A percentile compares a stretch with the other conserved stretches of the same genome.
Evolutionary conservation across 2,329 filamentous ascomycete species (phyloP).

Genomic region (Pseudogymnoascus sp.): DNA sequence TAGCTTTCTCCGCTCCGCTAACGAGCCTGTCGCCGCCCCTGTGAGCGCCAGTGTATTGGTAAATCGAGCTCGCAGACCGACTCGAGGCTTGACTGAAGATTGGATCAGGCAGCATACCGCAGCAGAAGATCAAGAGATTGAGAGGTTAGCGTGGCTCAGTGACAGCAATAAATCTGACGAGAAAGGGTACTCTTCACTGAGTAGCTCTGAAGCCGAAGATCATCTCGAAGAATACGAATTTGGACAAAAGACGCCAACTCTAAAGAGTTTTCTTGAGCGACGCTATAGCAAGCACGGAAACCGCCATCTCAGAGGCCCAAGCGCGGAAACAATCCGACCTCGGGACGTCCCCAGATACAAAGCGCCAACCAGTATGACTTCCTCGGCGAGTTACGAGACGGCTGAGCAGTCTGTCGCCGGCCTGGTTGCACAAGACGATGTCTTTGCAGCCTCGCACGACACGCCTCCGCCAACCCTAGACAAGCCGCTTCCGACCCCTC

Average conservation of each 20-base stretch:
- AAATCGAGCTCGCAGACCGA: slow-evolving; percentile 51
- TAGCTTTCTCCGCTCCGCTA: slow-evolving; percentile 30
- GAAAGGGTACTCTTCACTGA: slow-evolving; percentile 69
- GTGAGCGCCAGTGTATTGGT: slow-evolving; percentile 49
- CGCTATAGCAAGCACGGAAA: slow-evolving; percentile 18
- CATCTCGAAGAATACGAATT: slow-evolving; percentile 38
- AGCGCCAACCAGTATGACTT: slow-evolving; percentile 6
- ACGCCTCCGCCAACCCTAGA: slow-evolving; percentile 2
- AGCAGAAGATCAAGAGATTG: slow-evolving; percentile 55
- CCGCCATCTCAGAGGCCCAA: slow-evolving; percentile 24
- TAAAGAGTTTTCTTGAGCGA: slow-evolving; percentile 23
- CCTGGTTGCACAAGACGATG: not conserved
- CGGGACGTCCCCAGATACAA: slow-evolving; percentile 16
- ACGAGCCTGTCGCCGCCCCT: slow-evolving; percentile 31
- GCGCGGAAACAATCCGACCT: slow-evolving; percentile 25
- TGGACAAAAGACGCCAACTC: slow-evolving; percentile 28
- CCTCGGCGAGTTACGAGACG: slow-evolving; percentile 6
- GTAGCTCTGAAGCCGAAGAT: slow-evolving; percentile 50
- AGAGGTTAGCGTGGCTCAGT: slow-evolving; percentile 75
- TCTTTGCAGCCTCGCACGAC: slow-evolving; percentile 5
- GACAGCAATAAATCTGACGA: slow-evolving; percentile 46
- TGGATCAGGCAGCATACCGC: slow-evolving; percentile 79
- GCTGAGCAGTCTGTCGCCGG: not conserved
- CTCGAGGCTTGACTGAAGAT: slow-evolving; percentile 64
- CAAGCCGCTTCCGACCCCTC: slow-evolving; percentile 10